A percentile compares a stretch with the other conserved stretches of the same genome.
phyloP scores from a whole-genome alignment of 257 asterid genomes.

The Forsythia viridissima region DNA sequence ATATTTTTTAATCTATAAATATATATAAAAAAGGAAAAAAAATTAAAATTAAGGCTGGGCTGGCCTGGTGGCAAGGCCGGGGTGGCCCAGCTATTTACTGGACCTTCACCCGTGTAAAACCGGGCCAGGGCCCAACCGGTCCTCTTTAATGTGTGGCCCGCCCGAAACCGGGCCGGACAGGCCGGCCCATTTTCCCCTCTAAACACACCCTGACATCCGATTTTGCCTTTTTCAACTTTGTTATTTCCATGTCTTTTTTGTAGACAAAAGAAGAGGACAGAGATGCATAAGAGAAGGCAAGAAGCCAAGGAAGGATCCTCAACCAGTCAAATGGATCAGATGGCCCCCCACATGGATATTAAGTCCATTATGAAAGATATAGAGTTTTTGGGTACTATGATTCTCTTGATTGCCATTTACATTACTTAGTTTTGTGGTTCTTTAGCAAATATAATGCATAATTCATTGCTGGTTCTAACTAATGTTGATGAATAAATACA shows the following conservation, averaged over 20 bases:
- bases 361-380: conserved; percentile 62
- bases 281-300: conserved; percentile 31
- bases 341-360: conserved; percentile 45
- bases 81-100: too few relatives aligned
- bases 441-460: neutral
- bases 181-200: too few relatives aligned
- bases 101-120: too few relatives aligned
- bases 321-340: conserved; percentile 27
- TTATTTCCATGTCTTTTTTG: neutral
- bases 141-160: too few relatives aligned
- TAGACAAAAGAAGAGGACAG: conserved; percentile 9
- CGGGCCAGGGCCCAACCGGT: too few relatives aligned
- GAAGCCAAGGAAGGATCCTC: conserved; percentile 33
- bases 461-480: neutral
- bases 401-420: conserved; percentile 1
- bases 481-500: neutral
- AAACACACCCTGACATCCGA: neutral
- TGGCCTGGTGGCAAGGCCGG: too few relatives aligned
- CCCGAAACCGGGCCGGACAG: too few relatives aligned
- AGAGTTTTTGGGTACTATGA: conserved; percentile 50
- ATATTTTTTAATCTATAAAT: too few relatives aligned
- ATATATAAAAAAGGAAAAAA: too few relatives aligned
- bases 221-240: neutral
- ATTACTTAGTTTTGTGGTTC: neutral
- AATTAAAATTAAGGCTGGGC: too few relatives aligned